These are phyloP conservation scores for Dendrobium huoshanense DNA, from an alignment of 106 monocot species.

Conservation along the genomic window DNA sequence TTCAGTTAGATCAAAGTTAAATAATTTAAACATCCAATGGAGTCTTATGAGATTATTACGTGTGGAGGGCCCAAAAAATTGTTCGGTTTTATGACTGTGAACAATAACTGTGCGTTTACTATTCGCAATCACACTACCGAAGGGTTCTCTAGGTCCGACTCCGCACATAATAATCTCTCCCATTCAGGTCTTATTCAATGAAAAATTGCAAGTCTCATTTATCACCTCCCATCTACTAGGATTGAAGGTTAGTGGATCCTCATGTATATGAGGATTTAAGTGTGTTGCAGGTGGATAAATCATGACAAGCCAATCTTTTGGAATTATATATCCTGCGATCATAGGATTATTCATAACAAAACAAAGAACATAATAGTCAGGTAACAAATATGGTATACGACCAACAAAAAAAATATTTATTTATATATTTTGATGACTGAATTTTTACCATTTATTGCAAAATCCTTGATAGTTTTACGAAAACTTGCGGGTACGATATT, in stretches of 20 bases:
- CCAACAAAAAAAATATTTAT: too few species aligned
- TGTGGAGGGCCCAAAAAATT: too few species aligned
- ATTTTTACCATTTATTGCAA: constrained; percentile 32
- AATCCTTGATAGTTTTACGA: constrained; percentile 40
- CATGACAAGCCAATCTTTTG: constrained; percentile 42
- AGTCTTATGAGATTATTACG: too few species aligned
- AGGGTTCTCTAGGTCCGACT: too few species aligned
- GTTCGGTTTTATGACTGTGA: too few species aligned
- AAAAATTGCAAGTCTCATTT: not conserved
- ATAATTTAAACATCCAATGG: too few species aligned
- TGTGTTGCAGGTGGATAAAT: constrained; percentile 45
- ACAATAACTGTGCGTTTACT: too few species aligned
- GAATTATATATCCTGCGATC: constrained; percentile 37
- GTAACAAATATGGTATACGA: not conserved
- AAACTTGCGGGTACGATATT: constrained; percentile 44
- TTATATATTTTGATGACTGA: too few species aligned
- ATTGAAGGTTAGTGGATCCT: constrained; percentile 46
- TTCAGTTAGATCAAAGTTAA: too few species aligned
- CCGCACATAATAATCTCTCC: too few species aligned
- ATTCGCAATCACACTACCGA: too few species aligned
- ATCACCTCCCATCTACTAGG: constrained; percentile 49
- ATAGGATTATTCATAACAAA: not conserved
- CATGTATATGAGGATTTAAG: constrained; percentile 43
- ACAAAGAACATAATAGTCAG: not conserved
- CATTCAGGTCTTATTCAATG: too few species aligned